A percentile compares a stretch with the other conserved stretches of the same genome.
These are phyloP conservation scores for Hemisphaericaspora lyxosophila DNA, from an alignment of 1,139 yeast genomes.

Conservation along the genomic window DNA sequence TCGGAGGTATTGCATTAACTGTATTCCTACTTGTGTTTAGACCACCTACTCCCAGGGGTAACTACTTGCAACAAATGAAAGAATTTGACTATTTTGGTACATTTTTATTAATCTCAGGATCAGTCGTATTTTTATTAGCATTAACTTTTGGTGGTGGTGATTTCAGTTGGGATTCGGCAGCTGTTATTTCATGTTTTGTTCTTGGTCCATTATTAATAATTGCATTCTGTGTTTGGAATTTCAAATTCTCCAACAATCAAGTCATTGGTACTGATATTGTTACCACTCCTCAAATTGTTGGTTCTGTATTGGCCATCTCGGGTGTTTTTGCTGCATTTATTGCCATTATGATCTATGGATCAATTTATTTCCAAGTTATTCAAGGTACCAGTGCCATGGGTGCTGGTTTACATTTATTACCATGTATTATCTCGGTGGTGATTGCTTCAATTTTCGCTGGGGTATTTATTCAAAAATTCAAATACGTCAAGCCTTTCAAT, in stretches of 20 bases:
- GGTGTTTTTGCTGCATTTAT: conserved; percentile 28
- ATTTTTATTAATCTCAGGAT: conserved; percentile 42
- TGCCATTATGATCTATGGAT: conserved; percentile 24
- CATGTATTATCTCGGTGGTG: conserved; percentile 35
- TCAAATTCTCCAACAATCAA: conserved; percentile 24
- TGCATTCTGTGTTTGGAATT: conserved; percentile 28
- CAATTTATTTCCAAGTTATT: conserved; percentile 42
- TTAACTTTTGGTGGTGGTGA: conserved; percentile 45
- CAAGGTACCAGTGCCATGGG: conserved; percentile 31
- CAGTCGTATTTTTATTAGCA: conserved; percentile 43
- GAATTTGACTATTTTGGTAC: conserved; percentile 53
- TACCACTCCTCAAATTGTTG: conserved; percentile 22
- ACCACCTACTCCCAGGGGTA: conserved; percentile 30
- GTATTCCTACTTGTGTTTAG: conserved; percentile 28
- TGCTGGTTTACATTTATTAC: conserved; percentile 41
- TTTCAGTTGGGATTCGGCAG: conserved; percentile 50
- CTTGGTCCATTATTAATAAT: conserved; percentile 38
- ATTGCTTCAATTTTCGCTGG: conserved; percentile 32
- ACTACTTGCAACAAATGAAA: conserved; percentile 29
- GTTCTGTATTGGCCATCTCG: conserved; percentile 23
- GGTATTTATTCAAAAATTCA: conserved; percentile 28
- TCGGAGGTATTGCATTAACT: conserved; percentile 34
- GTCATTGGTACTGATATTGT: conserved; percentile 30
- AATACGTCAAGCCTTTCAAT: conserved; percentile 32
- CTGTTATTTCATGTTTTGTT: conserved; percentile 46